These are phyloP conservation scores for Bolboschoenoplectus hybrid DNA, from an alignment of 202 grass and related monocot species.

Conservation along the genomic window DNA sequence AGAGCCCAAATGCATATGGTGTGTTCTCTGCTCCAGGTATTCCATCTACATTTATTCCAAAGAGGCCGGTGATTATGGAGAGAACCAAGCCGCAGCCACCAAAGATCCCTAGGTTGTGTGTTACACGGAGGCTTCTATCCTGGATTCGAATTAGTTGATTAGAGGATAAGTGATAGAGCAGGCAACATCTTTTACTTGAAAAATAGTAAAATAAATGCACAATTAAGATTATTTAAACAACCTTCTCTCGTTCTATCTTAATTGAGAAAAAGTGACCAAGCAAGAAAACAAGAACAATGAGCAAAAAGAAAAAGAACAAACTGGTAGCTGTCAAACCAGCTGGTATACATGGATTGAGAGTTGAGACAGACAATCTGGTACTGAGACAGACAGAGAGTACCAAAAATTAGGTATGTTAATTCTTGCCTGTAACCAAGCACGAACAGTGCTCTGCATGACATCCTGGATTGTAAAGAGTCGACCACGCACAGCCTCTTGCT, in stretches of 20 bases:
- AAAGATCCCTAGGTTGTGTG: conserved; percentile 67
- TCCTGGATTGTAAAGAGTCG: conserved; percentile 77
- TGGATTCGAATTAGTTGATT: conserved; percentile 29
- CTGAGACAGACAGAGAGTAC: background rate
- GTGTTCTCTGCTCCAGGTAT: conserved; percentile 62
- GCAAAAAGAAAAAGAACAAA: background rate
- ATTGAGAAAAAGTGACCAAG: too few relatives aligned
- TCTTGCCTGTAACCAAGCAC: conserved; percentile 75
- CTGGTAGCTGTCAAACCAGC: background rate
- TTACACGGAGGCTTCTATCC: conserved; percentile 66
- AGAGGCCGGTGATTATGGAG: conserved; percentile 67
- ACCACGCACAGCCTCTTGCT: conserved; percentile 77
- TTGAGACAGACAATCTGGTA: background rate
- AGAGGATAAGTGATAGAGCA: background rate
- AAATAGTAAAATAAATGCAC: background rate
- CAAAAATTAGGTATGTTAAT: background rate
- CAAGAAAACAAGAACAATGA: background rate
- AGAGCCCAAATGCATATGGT: conserved; percentile 60
- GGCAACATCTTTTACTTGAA: background rate
- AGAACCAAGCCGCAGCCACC: conserved; percentile 68
- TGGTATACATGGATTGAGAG: background rate
- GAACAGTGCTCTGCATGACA: conserved; percentile 78
- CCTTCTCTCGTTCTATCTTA: too few relatives aligned
- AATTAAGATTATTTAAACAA: background rate
- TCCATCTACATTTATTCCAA: conserved; percentile 81